Evolutionary conservation across 331 rosid genomes (phyloP), one percentile per base, ranked within the genome.

Genomic region (Malus hybrid): DNA sequence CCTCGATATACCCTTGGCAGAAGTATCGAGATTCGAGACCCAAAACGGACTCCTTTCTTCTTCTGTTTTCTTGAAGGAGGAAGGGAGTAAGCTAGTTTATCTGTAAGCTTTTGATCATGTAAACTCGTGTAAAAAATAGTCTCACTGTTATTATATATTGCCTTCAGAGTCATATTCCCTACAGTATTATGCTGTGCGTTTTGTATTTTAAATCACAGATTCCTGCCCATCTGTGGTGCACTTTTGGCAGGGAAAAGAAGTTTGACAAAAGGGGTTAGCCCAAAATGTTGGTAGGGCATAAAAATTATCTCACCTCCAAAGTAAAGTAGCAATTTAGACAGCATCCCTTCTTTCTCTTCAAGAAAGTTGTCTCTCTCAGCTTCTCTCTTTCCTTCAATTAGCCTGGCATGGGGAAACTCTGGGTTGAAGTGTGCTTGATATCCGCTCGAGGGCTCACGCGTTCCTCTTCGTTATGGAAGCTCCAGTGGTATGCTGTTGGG

Each of bases 401-500:
- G 30, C 57, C 33, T 33, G 75, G 69, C 39, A 90, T 93, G 98
- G 95, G 90, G 64, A 89, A 83, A 74, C 81, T 78, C 79, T 89
- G 89, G 95, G 83, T 93, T 13, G 98, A 90, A 81, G 87, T 89
- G 46, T 85, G 89, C 86, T 75, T 93, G 84, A 80, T 89, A 76
- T 90, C 98, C 61, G 97, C 98, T 22, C 82, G 93, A 7, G 95
- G 88, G 61, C 87, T 93, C 12, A 82, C 85, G 69, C 91, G 81
- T 57, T 80, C 95, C 12, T 80, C 86, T 13, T 81, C 90, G 61
- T 79, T 90, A 14, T 88, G 91, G 93, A 93, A 86, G 84, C 95
- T 89, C 67, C 98, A 89, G 34, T 93, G 95, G 96, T 89, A 77
- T 65, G 98, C 91, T 8, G 97, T 93, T 46, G 96, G 88, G 28